A percentile compares a stretch with the other conserved stretches of the same genome.
phyloP scores from a whole-genome alignment of 2,329 filamentous ascomycete species.

The Botryosphaeria agaves region DNA sequence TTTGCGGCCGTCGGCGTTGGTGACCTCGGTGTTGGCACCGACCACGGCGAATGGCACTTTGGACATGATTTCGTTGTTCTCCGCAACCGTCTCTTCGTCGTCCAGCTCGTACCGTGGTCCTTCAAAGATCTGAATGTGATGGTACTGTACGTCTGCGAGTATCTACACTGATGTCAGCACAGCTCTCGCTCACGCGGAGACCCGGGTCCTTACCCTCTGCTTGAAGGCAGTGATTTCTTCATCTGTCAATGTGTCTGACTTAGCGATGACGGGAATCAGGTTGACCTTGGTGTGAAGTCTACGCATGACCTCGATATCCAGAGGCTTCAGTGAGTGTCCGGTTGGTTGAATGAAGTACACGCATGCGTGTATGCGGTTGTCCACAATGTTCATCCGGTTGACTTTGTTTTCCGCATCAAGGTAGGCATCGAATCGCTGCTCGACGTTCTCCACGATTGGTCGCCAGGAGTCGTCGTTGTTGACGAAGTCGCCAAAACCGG shows the following conservation, averaged over 20 bases:
- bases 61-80: slow-evolving; percentile 99
- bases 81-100: slow-evolving; percentile 97
- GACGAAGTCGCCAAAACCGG: slow-evolving; percentile 96
- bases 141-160: slow-evolving; percentile 87
- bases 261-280: slow-evolving; percentile 96
- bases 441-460: slow-evolving; percentile 98
- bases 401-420: slow-evolving; percentile 99
- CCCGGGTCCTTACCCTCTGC: slow-evolving; percentile 71
- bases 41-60: slow-evolving; percentile 98
- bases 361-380: slow-evolving; percentile 97
- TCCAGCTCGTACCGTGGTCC: slow-evolving; percentile 96
- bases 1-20: slow-evolving; percentile 79
- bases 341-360: slow-evolving; percentile 99
- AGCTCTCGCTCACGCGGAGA: too few relatives aligned
- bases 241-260: slow-evolving; percentile 93
- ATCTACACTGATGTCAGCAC: slow-evolving; percentile 44
- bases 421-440: slow-evolving; percentile 96
- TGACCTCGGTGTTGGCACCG: slow-evolving; percentile 88
- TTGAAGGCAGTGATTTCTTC: slow-evolving; percentile 94
- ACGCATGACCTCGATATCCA: slow-evolving; percentile 99
- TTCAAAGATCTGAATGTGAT: slow-evolving; percentile 98
- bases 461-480: slow-evolving; percentile 99
- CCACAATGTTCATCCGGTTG: slow-evolving; percentile 99
- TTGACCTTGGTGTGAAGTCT: slow-evolving; percentile 99
- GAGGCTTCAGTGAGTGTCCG: slow-evolving; percentile 91